Conservation (phyloP, 192 early-diverging fungal genomes). For the Podila clonocystis region DNA sequence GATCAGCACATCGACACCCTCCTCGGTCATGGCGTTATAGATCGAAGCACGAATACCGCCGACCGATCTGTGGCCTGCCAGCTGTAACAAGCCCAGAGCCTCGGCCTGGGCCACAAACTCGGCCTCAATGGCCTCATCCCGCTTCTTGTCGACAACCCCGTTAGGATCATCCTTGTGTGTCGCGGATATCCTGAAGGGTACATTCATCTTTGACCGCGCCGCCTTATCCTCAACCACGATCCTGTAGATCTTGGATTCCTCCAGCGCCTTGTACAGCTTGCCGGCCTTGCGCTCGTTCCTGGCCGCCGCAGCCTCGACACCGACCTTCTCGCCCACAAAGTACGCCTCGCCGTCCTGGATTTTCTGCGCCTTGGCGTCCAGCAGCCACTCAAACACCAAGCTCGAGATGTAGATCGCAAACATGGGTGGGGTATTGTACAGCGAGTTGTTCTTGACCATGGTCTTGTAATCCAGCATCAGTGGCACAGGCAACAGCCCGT, state of each 20-base stretch:
- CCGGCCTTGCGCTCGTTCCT: slow-evolving; percentile 77
- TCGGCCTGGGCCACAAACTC: slow-evolving; percentile 86
- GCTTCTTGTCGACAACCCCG: slow-evolving; percentile 11
- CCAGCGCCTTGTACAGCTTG: slow-evolving; percentile 76
- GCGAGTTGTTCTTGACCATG: slow-evolving; percentile 80
- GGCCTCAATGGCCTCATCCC: slow-evolving; percentile 75
- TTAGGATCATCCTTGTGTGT: slow-evolving; percentile 20
- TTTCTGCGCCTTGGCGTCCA: slow-evolving; percentile 35
- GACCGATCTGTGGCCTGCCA: slow-evolving; percentile 95
- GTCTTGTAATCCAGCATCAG: slow-evolving; percentile 91
- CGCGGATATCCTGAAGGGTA: slow-evolving; percentile 80
- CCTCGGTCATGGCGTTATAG: slow-evolving; percentile 93
- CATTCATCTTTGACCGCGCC: slow-evolving; percentile 88
- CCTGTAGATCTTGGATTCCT: slow-evolving; percentile 73
- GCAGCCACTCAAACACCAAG: slow-evolving; percentile 88
- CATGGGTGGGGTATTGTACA: slow-evolving; percentile 98
- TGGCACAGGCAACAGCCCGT: slow-evolving; percentile 59
- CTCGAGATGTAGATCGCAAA: slow-evolving; percentile 94
- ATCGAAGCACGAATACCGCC: slow-evolving; percentile 94
- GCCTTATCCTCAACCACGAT: slow-evolving; percentile 69
- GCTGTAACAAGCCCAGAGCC: slow-evolving; percentile 80
- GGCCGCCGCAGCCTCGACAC: slow-evolving; percentile 71
- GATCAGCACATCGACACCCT: slow-evolving; percentile 83
- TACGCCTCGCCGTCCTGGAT: slow-evolving; percentile 51
- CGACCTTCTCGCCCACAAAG: slow-evolving; percentile 58